These are phyloP conservation scores for Solanum habrochaites DNA, from an alignment of 257 asterid species.

Conservation along the genomic window DNA sequence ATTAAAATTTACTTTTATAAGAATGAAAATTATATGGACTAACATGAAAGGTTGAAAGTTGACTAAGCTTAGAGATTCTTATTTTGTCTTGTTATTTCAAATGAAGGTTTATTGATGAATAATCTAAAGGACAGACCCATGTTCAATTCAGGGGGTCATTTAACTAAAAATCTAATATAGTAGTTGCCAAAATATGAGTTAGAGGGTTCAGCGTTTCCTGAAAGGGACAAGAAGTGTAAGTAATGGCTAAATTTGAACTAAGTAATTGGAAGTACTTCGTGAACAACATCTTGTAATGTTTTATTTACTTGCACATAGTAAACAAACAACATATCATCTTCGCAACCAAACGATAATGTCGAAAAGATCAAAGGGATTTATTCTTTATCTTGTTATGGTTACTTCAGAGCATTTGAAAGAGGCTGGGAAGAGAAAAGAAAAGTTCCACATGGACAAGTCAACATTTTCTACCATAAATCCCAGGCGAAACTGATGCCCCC, in stretches of 20 bases:
- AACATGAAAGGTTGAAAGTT: constrained; percentile 1
- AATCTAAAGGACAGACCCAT: not conserved
- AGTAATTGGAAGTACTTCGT: not conserved
- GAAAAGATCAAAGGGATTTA: not conserved
- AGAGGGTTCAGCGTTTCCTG: not conserved
- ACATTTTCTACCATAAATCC: not conserved
- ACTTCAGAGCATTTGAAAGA: not conserved
- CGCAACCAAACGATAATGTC: not conserved
- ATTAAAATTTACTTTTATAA: constrained; percentile 15
- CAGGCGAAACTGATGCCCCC: not conserved
- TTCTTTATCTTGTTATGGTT: not conserved
- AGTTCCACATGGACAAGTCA: not conserved
- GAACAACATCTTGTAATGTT: not conserved
- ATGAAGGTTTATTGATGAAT: not conserved
- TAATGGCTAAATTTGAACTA: not conserved
- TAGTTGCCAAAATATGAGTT: not conserved
- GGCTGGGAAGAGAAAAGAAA: not conserved
- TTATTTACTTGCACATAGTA: not conserved
- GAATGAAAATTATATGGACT: constrained; percentile 2
- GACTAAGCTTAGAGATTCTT: not conserved
- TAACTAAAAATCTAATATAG: not conserved
- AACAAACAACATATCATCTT: not conserved
- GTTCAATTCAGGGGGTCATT: not conserved
- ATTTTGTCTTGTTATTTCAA: not conserved
- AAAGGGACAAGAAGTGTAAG: not conserved